Percentiles rank a stretch among this genome's conserved stretches.
Evolutionary conservation across 2,329 filamentous ascomycete species (phyloP).

Genomic region (Madurella mycetomatis): DNA sequence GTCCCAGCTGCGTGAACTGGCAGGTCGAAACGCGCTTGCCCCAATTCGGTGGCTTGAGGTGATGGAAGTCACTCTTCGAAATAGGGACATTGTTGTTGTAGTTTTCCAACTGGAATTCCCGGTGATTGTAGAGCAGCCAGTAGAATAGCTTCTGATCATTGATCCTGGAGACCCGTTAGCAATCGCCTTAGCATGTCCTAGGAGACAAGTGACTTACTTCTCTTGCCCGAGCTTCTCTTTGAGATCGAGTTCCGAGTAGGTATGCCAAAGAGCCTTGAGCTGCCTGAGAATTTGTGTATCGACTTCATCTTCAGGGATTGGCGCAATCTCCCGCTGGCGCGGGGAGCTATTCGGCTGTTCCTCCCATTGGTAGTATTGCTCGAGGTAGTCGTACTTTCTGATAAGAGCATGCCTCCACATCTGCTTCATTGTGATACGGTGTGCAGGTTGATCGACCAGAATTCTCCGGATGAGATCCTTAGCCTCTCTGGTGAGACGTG

Average conservation of each 20-base stretch:
- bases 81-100: constrained; percentile 77
- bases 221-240: constrained; percentile 61
- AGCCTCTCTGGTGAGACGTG: constrained; percentile 61
- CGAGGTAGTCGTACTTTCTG: constrained; percentile 73
- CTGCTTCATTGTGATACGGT: constrained; percentile 71
- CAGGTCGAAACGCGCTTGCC: constrained; percentile 59
- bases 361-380: constrained; percentile 56
- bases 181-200: background rate
- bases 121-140: constrained; percentile 74
- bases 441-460: constrained; percentile 70
- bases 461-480: constrained; percentile 75
- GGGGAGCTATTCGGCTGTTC: constrained; percentile 53
- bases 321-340: constrained; percentile 58
- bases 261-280: constrained; percentile 87
- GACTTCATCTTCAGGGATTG: constrained; percentile 60
- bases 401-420: constrained; percentile 89
- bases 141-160: constrained; percentile 97
- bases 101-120: constrained; percentile 80
- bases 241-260: constrained; percentile 68
- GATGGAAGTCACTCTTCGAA: constrained; percentile 88
- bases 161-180: constrained; percentile 44
- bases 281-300: constrained; percentile 80
- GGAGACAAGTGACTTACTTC: constrained; percentile 46
- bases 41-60: constrained; percentile 57
- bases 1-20: constrained; percentile 48